Conservation (phyloP, 306 rosid genomes). For the Vigna nakashimae region DNA sequence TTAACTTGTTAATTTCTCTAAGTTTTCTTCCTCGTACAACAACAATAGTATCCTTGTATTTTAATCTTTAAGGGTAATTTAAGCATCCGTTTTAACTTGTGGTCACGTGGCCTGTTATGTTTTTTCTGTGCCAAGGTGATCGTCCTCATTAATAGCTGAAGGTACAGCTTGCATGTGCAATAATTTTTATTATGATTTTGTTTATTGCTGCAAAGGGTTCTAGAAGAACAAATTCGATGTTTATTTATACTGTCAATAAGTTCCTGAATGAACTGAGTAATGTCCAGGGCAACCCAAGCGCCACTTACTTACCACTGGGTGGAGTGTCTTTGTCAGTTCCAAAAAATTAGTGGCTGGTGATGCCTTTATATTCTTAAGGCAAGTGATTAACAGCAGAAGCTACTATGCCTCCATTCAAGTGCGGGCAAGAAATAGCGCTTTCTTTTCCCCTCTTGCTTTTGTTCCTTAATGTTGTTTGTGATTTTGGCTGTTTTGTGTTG, state of each 20-base stretch:
- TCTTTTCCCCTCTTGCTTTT: not conserved
- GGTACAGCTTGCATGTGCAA: conserved; percentile 3
- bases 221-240: conserved; percentile 6
- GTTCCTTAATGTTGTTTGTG: not conserved
- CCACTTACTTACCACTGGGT: conserved; percentile 35
- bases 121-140: not conserved
- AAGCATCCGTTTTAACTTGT: not conserved
- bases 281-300: conserved; percentile 33
- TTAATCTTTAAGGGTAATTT: not conserved
- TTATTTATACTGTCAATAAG: conserved; percentile 17
- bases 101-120: not conserved
- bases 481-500: conserved; percentile 7
- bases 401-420: not conserved
- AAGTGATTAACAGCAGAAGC: not conserved
- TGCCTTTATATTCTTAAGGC: conserved; percentile 36
- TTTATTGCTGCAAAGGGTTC: not conserved
- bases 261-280: conserved; percentile 2
- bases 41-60: not conserved
- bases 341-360: conserved; percentile 32
- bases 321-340: conserved; percentile 36
- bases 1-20: not conserved
- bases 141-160: conserved; percentile 4
- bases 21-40: not conserved
- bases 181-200: not conserved
- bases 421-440: not conserved